Evolutionary conservation across 176 grass and related monocot genomes (phyloP).

Genomic region (Oryza meyeriana): DNA sequence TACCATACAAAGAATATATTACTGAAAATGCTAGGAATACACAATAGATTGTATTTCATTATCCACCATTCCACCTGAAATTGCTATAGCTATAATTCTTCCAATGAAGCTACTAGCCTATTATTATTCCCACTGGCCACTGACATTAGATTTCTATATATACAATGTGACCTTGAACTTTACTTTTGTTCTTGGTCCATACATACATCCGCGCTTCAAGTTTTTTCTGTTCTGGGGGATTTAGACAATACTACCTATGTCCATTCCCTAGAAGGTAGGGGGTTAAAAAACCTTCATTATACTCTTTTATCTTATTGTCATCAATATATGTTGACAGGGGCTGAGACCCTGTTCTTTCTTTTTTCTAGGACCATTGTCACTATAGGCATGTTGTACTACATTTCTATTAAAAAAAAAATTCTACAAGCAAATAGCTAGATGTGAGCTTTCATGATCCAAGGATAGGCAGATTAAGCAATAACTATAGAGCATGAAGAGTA

Average conservation of each 20-base stretch:
- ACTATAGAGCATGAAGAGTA: background rate
- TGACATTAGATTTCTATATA: background rate
- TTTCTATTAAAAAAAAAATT: background rate
- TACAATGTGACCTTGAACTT: background rate
- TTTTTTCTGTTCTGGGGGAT: too few species aligned
- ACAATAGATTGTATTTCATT: background rate
- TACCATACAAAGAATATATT: conserved; percentile 24
- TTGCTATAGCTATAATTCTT: background rate
- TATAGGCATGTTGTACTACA: background rate
- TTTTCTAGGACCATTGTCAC: background rate
- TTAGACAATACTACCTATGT: too few species aligned
- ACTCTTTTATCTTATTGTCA: background rate
- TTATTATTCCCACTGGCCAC: background rate
- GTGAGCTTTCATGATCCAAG: background rate
- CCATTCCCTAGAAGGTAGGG: too few species aligned
- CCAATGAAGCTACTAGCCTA: conserved; percentile 18
- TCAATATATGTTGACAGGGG: background rate
- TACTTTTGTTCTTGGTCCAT: background rate
- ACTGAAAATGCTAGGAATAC: background rate
- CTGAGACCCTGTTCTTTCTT: background rate
- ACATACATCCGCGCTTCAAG: too few species aligned
- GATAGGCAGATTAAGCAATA: conserved; percentile 6
- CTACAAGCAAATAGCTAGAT: background rate
- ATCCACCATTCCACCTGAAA: background rate
- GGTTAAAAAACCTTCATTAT: too few species aligned